These are phyloP conservation scores for Saccharomyces paradoxus DNA, from an alignment of 805 yeast species.

Conservation along the genomic window DNA sequence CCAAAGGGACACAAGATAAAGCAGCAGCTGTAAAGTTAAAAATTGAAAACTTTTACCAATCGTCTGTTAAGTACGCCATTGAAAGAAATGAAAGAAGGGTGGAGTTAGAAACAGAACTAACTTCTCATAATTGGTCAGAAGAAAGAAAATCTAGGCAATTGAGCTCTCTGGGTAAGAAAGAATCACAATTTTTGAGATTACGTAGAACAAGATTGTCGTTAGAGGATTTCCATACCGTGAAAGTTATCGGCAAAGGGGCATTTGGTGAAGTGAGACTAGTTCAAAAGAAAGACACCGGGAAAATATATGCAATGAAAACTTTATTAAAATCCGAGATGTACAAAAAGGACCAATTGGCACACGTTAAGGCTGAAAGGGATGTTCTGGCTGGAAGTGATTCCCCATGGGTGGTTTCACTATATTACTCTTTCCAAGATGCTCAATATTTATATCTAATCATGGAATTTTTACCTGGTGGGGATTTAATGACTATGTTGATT, in stretches of 20 bases:
- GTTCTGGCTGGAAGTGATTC: constrained; percentile 86
- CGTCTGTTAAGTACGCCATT: constrained; percentile 83
- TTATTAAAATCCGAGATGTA: constrained; percentile 86
- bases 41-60: constrained; percentile 76
- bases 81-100: constrained; percentile 91
- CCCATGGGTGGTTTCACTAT: constrained; percentile 82
- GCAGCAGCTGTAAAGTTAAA: constrained; percentile 78
- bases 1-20: constrained; percentile 69
- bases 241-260: constrained; percentile 92
- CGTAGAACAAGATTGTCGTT: constrained; percentile 75
- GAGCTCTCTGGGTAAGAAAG: constrained; percentile 77
- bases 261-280: constrained; percentile 95
- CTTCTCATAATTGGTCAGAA: constrained; percentile 64
- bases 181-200: constrained; percentile 75
- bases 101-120: constrained; percentile 66
- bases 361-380: constrained; percentile 92
- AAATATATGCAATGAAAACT: constrained; percentile 92
- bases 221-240: constrained; percentile 81
- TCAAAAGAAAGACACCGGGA: constrained; percentile 83
- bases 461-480: constrained; percentile 93
- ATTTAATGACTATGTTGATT: constrained; percentile 89
- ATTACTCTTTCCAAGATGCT: constrained; percentile 69
- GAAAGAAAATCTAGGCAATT: constrained; percentile 80
- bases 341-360: constrained; percentile 88
- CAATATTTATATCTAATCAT: constrained; percentile 74